Evolutionary conservation across 1,284 basidiomycete genomes (phyloP), one percentile per base, ranked within the genome.

Genomic region (Fomitopsis betulina): DNA sequence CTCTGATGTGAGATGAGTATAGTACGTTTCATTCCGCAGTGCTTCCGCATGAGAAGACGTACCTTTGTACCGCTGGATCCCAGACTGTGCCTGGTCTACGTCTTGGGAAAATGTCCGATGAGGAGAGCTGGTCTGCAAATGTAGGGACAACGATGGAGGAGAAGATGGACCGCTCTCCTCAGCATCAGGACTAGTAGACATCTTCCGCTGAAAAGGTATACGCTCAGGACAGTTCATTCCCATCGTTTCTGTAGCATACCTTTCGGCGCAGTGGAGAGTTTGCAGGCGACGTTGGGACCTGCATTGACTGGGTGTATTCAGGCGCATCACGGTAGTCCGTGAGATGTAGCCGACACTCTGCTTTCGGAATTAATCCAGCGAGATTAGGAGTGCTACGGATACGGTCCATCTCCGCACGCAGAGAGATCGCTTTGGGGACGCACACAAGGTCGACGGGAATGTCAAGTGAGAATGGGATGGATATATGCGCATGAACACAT

Each of bases 321-420:
- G 9, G 17, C 5, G 30, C 19, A 13, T 5, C 19, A 2, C 33
- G 30, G n/a, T 51, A 51, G 25, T 35, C 49, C 21, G 32, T 32
- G 17, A 35, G 49, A 23, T 37, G 33, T 13, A 10, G 39, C 8
- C n/a, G 35, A 21, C 52, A 33, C 39, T 59, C 40, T 15, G 51
- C 19, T 23, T 43, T 43, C 13, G 21, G 38, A n/a, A 70, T 64
- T 30, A 82, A 65, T 13, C 78, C 75, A 42, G 79, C 80, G 45
- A 82, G 72, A 63, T 82, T 77, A 6, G 77, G 75, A 58, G 78
- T 66, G 5, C 70, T 64, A 19, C 81, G 67, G 23, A 82, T 74
- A 8, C 73, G 68, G 56, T 78, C 71, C 61, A 79, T 71, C 30
- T 74, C 71, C 23, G 73, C 72, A 62, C 78, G 67, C 38, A 78